Percentiles rank a stretch among this genome's conserved stretches.
These are phyloP conservation scores for Mycena vulgaris DNA, from an alignment of 768 basidiomycete species.

Conservation along the genomic window DNA sequence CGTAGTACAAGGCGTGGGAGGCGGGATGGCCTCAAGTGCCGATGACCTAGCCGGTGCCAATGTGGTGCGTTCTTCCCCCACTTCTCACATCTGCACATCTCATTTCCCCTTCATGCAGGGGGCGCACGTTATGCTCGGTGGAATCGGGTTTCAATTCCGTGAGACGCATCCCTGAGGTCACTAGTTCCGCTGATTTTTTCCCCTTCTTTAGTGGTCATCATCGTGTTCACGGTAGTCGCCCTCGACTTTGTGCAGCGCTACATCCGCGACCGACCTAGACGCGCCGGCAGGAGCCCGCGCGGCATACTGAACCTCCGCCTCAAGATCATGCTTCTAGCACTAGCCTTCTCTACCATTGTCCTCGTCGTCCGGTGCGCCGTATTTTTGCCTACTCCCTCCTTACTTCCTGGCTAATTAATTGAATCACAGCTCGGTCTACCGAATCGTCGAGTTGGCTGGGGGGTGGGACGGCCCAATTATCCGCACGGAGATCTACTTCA, in stretches of 20 bases:
- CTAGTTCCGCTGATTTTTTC: neutral
- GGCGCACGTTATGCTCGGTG: neutral
- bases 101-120: neutral
- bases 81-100: neutral
- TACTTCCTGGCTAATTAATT: too few relatives aligned
- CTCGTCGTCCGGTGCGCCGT: neutral
- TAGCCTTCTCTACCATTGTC: neutral
- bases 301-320: neutral
- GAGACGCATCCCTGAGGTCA: neutral
- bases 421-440: neutral
- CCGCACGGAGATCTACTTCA: too few relatives aligned
- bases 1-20: conserved; percentile 24
- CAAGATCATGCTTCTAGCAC: neutral
- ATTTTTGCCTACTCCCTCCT: too few relatives aligned
- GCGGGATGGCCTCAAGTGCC: too few relatives aligned
- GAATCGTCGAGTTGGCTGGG: neutral
- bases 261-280: neutral
- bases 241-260: neutral
- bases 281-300: neutral
- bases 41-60: too few relatives aligned
- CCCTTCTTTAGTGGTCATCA: conserved; percentile 1
- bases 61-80: neutral
- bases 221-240: neutral
- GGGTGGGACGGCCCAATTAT: neutral
- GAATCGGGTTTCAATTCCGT: neutral